These are phyloP conservation scores for Stropharia rugosoannulata DNA, from an alignment of 768 basidiomycete species.

Conservation along the genomic window DNA sequence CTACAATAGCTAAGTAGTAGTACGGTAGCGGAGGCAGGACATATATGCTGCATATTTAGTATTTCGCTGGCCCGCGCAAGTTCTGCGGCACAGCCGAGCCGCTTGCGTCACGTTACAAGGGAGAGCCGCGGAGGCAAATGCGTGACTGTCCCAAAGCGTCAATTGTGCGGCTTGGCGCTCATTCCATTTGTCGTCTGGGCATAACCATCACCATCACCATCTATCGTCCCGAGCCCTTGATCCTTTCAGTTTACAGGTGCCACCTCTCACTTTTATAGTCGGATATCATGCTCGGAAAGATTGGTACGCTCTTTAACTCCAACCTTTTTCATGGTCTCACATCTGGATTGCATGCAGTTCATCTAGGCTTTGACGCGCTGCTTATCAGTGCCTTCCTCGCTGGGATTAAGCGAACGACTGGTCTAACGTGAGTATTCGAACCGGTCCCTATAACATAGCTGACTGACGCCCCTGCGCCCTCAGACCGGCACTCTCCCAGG, in stretches of 20 bases:
- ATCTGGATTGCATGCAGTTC: conserved; percentile 12
- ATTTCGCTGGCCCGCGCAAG: too few relatives aligned
- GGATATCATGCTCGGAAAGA: conserved; percentile 57
- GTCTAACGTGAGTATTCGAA: conserved; percentile 66
- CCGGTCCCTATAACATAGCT: not conserved
- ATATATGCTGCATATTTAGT: too few relatives aligned
- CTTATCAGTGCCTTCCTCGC: conserved; percentile 41
- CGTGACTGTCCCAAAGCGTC: not conserved
- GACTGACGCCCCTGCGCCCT: not conserved
- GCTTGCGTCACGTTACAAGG: too few relatives aligned
- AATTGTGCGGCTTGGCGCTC: not conserved
- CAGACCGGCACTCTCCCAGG: conserved; percentile 72
- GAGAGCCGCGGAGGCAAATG: too few relatives aligned
- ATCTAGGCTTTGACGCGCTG: conserved; percentile 12
- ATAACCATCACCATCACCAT: too few relatives aligned
- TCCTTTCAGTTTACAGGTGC: too few relatives aligned
- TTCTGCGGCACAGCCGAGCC: too few relatives aligned
- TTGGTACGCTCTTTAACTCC: conserved; percentile 32
- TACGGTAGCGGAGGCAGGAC: too few relatives aligned
- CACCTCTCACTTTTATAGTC: not conserved
- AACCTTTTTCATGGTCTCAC: conserved; percentile 4
- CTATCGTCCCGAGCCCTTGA: too few relatives aligned
- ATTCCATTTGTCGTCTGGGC: not conserved
- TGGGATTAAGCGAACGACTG: conserved; percentile 81
- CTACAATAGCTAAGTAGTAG: too few relatives aligned